A percentile compares a stretch with the other conserved stretches of the same genome.
phyloP scores from a whole-genome alignment of 345 rosid species.

The Hypericum perforatum region DNA sequence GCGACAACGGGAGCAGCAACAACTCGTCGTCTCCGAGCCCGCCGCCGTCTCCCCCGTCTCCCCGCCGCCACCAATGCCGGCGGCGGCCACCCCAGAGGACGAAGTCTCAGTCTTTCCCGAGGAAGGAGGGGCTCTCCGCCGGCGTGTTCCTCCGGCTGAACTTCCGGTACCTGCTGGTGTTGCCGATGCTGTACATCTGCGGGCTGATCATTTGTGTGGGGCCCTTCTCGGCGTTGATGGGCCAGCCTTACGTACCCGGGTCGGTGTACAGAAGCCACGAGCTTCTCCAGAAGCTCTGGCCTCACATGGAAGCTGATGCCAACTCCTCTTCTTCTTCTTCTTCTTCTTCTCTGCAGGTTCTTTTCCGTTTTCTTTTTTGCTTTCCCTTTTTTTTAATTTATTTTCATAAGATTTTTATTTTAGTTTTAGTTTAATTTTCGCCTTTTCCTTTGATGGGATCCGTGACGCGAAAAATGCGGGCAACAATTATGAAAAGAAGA shows the following conservation, averaged over 20 bases:
- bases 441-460: too few relatives aligned
- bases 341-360: slow-evolving; percentile 28
- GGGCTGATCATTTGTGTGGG: slow-evolving; percentile 76
- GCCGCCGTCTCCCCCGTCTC: slow-evolving; percentile 61
- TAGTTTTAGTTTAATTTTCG: too few relatives aligned
- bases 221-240: slow-evolving; percentile 58
- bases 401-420: not conserved
- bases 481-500: too few relatives aligned
- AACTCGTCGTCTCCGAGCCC: slow-evolving; percentile 54
- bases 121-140: slow-evolving; percentile 23
- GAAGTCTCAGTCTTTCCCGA: slow-evolving; percentile 41
- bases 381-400: not conserved
- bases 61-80: slow-evolving; percentile 48
- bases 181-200: slow-evolving; percentile 57
- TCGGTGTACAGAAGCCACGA: slow-evolving; percentile 75
- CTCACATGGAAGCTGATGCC: slow-evolving; percentile 50
- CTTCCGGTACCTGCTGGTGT: slow-evolving; percentile 44
- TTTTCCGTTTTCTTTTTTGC: not conserved
- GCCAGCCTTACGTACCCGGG: slow-evolving; percentile 44
- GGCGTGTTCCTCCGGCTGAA: slow-evolving; percentile 49
- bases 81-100: slow-evolving; percentile 32
- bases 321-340: too few relatives aligned
- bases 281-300: slow-evolving; percentile 59
- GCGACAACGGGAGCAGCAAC: slow-evolving; percentile 30
- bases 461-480: too few relatives aligned